phyloP scores from a whole-genome alignment of 2,329 filamentous ascomycete genomes.

The Diaporthe caulivora region DNA sequence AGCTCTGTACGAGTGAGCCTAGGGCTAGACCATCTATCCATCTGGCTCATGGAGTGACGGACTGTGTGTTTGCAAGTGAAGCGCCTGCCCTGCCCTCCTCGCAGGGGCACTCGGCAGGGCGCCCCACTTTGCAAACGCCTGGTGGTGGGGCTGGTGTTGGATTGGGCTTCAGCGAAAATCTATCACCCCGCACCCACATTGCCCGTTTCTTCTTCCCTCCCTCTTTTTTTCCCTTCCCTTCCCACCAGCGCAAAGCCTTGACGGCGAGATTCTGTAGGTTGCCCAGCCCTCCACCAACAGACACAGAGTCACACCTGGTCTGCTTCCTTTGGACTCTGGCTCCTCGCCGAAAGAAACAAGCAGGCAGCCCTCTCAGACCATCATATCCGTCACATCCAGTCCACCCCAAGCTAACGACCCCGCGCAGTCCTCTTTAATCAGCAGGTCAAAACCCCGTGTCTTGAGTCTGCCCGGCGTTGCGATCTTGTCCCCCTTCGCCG shows the following conservation, averaged over 20 bases:
- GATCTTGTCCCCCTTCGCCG: slow-evolving; percentile 34
- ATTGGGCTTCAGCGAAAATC: slow-evolving; percentile 36
- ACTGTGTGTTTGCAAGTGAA: slow-evolving; percentile 32
- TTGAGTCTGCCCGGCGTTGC: slow-evolving; percentile 39
- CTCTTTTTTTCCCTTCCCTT: slow-evolving; percentile 36
- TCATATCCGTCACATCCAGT: not conserved
- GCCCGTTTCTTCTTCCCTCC: slow-evolving; percentile 36
- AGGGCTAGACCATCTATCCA: slow-evolving; percentile 38
- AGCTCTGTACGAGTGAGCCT: slow-evolving; percentile 21
- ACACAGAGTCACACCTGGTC: not conserved
- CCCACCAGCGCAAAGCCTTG: slow-evolving; percentile 41
- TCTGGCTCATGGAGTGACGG: too few species aligned
- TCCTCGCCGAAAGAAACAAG: slow-evolving; percentile 16
- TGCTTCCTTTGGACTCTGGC: not conserved
- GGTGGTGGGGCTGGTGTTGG: slow-evolving; percentile 35
- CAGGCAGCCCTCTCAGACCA: not conserved
- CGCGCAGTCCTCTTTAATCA: slow-evolving; percentile 39
- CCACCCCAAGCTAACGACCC: slow-evolving; percentile 31
- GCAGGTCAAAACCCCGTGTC: slow-evolving; percentile 37
- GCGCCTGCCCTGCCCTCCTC: slow-evolving; percentile 6
- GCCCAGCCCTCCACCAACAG: not conserved
- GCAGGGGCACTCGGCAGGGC: slow-evolving; percentile 16
- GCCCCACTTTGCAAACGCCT: slow-evolving; percentile 37
- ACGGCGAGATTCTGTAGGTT: slow-evolving; percentile 40
- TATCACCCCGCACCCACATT: slow-evolving; percentile 38